Evolutionary conservation across 176 grass and related monocot genomes (phyloP).

Genomic region (Ensete ventricosum): DNA sequence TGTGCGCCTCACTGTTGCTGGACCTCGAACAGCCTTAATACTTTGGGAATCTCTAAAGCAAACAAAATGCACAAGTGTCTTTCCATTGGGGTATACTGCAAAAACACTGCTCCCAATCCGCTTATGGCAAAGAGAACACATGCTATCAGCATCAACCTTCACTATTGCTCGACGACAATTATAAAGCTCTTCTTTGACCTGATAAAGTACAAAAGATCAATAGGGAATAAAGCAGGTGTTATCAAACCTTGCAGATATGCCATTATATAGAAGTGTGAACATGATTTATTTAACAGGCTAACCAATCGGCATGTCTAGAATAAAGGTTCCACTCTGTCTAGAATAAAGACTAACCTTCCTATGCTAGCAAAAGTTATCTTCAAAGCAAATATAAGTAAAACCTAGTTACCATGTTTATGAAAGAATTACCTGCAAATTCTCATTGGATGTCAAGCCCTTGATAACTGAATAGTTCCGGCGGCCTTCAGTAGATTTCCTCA

Average conservation of each 20-base stretch:
- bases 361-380: not conserved
- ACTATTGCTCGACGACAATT: slow-evolving; percentile 53
- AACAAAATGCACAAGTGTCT: slow-evolving; percentile 91
- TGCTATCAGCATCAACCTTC: slow-evolving; percentile 91
- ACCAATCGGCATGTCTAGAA: no score
- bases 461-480: slow-evolving; percentile 74
- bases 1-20: slow-evolving; percentile 36
- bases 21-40: slow-evolving; percentile 62
- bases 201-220: slow-evolving; percentile 19
- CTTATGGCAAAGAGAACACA: slow-evolving; percentile 87
- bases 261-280: not conserved
- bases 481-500: slow-evolving; percentile 87
- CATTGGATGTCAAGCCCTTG: slow-evolving; percentile 68
- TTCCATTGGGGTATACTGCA: slow-evolving; percentile 96
- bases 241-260: not conserved
- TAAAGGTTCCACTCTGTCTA: not conserved
- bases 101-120: slow-evolving; percentile 86
- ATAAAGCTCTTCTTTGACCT: slow-evolving; percentile 92
- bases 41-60: slow-evolving; percentile 95
- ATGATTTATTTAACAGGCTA: not conserved
- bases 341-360: not conserved
- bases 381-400: not conserved
- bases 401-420: slow-evolving; percentile 1
- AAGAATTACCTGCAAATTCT: slow-evolving; percentile 71
- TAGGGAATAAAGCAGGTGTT: slow-evolving; percentile 4